A percentile compares a stretch with the other conserved stretches of the same genome.
Conservation (phyloP, 148 eudicot species). For the Diospyros lotus region DNA sequence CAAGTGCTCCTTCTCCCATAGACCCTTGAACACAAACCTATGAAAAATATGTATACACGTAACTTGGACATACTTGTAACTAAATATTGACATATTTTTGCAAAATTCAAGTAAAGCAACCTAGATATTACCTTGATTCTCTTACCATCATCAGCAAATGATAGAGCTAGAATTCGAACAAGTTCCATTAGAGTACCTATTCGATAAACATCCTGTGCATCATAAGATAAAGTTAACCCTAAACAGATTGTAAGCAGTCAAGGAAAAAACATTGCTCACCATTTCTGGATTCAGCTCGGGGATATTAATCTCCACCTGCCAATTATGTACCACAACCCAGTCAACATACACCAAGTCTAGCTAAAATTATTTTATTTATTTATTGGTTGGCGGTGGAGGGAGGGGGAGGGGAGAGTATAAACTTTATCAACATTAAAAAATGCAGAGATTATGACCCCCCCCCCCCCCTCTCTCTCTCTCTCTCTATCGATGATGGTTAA, state of each 20-base stretch:
- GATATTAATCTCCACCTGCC: constrained; percentile 88
- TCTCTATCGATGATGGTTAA: background rate
- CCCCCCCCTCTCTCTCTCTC: background rate
- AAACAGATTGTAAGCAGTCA: constrained; percentile 5
- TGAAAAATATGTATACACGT: background rate
- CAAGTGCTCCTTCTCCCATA: constrained; percentile 93
- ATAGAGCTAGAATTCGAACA: constrained; percentile 74
- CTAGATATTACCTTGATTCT: constrained; percentile 61
- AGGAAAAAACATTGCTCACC: constrained; percentile 38
- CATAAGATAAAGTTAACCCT: constrained; percentile 27
- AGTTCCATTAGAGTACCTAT: constrained; percentile 98
- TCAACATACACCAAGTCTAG: background rate
- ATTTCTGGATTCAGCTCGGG: constrained; percentile 94
- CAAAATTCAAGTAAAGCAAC: constrained; percentile 13
- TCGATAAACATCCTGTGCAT: constrained; percentile 92
- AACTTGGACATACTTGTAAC: background rate
- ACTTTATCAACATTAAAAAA: background rate
- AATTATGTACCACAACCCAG: constrained; percentile 9
- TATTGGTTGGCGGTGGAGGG: background rate
- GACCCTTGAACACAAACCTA: constrained; percentile 99
- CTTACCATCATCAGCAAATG: constrained; percentile 96
- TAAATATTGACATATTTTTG: background rate
- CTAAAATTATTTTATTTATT: background rate
- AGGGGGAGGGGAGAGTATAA: no score
- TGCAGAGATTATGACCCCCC: background rate